Conservation (phyloP, 441 rosid species). For the Pelargonium cotyledonis region DNA sequence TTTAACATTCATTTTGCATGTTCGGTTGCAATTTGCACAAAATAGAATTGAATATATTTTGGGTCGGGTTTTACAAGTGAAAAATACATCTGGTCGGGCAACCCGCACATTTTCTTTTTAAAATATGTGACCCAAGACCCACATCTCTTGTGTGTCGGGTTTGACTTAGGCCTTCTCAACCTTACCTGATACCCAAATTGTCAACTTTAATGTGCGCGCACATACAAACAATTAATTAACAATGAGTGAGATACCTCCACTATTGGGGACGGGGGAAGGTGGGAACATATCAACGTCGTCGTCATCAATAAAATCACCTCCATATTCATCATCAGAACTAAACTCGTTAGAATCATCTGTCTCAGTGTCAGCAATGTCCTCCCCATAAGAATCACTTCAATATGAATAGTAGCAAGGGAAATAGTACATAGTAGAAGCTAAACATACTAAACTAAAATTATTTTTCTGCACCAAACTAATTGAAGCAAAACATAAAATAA, state of each 20-base stretch:
- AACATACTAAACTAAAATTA: neutral
- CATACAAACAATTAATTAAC: neutral
- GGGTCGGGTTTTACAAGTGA: too few relatives aligned
- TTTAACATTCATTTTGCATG: too few relatives aligned
- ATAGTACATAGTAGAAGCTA: neutral
- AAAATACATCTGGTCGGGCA: too few relatives aligned
- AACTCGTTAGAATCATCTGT: constrained; percentile 53
- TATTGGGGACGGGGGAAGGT: constrained; percentile 40
- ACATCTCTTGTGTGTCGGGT: too few relatives aligned
- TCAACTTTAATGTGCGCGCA: too few relatives aligned
- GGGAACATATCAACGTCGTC: constrained; percentile 30
- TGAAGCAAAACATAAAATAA: neutral
- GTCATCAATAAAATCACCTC: constrained; percentile 36
- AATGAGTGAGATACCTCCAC: constrained; percentile 48
- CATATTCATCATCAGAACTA: constrained; percentile 48
- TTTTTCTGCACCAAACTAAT: neutral
- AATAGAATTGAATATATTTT: too few relatives aligned
- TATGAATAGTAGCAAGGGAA: constrained; percentile 30
- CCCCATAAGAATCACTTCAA: constrained; percentile 56
- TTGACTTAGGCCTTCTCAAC: too few relatives aligned
- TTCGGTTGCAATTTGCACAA: too few relatives aligned
- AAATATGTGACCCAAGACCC: too few relatives aligned
- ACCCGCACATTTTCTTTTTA: neutral
- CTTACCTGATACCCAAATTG: neutral
- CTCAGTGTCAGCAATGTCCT: constrained; percentile 48